phyloP scores from a whole-genome alignment of 2,329 filamentous ascomycete species.

The Alternaria hordeiaustralica region DNA sequence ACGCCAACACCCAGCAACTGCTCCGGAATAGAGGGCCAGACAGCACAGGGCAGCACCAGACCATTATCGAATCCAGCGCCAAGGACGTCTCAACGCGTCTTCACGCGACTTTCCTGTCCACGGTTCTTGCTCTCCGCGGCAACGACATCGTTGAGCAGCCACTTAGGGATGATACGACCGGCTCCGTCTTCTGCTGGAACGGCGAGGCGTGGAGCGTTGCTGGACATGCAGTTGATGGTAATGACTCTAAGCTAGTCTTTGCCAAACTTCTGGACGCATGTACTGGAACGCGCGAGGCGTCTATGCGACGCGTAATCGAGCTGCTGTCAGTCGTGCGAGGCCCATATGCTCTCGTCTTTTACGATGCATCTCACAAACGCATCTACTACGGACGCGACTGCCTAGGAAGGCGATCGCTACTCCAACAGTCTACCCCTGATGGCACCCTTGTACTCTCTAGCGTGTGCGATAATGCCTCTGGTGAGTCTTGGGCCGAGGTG shows the following conservation, averaged over 20 bases:
- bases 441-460: constrained; percentile 45
- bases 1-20: constrained; percentile 30
- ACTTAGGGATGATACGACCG: constrained; percentile 62
- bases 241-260: constrained; percentile 79
- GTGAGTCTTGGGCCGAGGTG: constrained; percentile 74
- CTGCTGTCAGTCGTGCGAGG: constrained; percentile 57
- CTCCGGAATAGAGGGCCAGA: constrained; percentile 46
- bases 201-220: constrained; percentile 88
- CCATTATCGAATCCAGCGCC: constrained; percentile 11
- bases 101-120: constrained; percentile 74
- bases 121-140: constrained; percentile 89
- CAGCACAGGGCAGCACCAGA: constrained; percentile 25
- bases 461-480: constrained; percentile 46
- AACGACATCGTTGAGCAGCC: constrained; percentile 75
- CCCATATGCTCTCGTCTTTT: constrained; percentile 89
- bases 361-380: constrained; percentile 66
- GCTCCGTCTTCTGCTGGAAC: constrained; percentile 90
- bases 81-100: constrained; percentile 7
- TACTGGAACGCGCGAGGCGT: not conserved
- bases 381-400: constrained; percentile 88
- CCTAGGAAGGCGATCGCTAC: constrained; percentile 82
- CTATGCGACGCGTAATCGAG: constrained; percentile 21
- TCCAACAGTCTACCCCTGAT: constrained; percentile 62
- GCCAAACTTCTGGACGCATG: constrained; percentile 57
- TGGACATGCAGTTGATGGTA: constrained; percentile 66